Evolutionary conservation across 441 rosid genomes (phyloP).

Genomic region (Theobroma grandiflorum): DNA sequence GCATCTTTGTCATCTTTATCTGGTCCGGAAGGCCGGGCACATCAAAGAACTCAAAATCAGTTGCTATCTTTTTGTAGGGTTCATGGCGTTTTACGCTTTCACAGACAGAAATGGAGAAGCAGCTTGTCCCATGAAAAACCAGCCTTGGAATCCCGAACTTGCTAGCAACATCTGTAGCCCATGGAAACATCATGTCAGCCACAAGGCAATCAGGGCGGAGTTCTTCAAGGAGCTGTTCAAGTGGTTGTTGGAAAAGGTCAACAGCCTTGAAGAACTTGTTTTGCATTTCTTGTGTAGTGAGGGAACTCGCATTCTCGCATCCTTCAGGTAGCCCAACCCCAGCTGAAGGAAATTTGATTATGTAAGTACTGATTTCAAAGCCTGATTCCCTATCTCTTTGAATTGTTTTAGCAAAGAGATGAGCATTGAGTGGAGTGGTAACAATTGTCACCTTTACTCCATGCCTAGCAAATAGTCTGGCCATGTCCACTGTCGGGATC

Average conservation of each 20-base stretch:
- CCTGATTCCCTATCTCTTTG: conserved; percentile 18
- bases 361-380: conserved; percentile 9
- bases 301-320: background rate
- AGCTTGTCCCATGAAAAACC: conserved; percentile 47
- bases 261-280: conserved; percentile 23
- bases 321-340: conserved; percentile 42
- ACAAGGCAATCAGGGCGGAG: conserved; percentile 41
- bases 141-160: conserved; percentile 50
- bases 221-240: conserved; percentile 23
- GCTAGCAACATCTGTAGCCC: conserved; percentile 43
- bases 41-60: conserved; percentile 44
- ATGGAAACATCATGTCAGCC: conserved; percentile 44
- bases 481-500: conserved; percentile 42
- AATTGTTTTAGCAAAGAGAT: conserved; percentile 22
- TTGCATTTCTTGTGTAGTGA: background rate
- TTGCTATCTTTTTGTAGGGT: conserved; percentile 33
- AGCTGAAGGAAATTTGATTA: conserved; percentile 26
- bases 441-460: conserved; percentile 35
- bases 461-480: conserved; percentile 32
- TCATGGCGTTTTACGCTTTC: conserved; percentile 30
- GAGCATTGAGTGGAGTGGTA: conserved; percentile 34
- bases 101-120: conserved; percentile 19
- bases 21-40: conserved; percentile 50
- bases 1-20: conserved; percentile 46
- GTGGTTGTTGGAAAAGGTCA: conserved; percentile 27